Percentiles rank a stretch among this genome's conserved stretches.
These are phyloP conservation scores for Aspergillus glaucus DNA, from an alignment of 2,329 filamentous ascomycete species.

Conservation along the genomic window DNA sequence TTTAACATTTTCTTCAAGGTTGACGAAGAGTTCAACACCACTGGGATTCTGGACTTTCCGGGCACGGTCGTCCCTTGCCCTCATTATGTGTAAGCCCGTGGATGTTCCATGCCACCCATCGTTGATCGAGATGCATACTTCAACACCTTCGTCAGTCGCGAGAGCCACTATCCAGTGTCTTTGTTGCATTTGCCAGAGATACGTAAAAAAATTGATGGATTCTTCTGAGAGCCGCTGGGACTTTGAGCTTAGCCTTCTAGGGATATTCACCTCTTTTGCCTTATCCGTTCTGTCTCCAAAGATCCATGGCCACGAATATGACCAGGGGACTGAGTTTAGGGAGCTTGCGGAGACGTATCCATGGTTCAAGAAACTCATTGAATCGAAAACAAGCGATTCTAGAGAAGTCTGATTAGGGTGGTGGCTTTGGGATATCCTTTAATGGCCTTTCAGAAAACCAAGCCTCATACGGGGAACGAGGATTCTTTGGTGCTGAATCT, in stretches of 20 bases:
- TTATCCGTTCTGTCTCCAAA: neutral
- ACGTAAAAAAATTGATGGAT: neutral
- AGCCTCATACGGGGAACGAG: too few relatives aligned
- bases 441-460: too few relatives aligned
- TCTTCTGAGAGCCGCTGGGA: neutral
- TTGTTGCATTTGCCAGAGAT: neutral
- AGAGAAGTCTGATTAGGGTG: too few relatives aligned
- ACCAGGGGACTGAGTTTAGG: too few relatives aligned
- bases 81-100: constrained; percentile 3
- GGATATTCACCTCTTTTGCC: neutral
- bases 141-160: neutral
- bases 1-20: constrained; percentile 1
- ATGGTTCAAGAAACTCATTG: too few relatives aligned
- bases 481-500: too few relatives aligned
- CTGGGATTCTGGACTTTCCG: constrained; percentile 10
- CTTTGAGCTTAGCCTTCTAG: neutral
- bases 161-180: neutral
- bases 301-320: too few relatives aligned
- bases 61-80: constrained; percentile 7
- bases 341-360: too few relatives aligned
- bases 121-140: neutral
- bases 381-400: too few relatives aligned
- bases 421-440: too few relatives aligned
- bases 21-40: constrained; percentile 10
- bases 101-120: neutral